Evolutionary conservation across 202 grass and related monocot species (phyloP).

Genomic region (Elaeis oleifera): DNA sequence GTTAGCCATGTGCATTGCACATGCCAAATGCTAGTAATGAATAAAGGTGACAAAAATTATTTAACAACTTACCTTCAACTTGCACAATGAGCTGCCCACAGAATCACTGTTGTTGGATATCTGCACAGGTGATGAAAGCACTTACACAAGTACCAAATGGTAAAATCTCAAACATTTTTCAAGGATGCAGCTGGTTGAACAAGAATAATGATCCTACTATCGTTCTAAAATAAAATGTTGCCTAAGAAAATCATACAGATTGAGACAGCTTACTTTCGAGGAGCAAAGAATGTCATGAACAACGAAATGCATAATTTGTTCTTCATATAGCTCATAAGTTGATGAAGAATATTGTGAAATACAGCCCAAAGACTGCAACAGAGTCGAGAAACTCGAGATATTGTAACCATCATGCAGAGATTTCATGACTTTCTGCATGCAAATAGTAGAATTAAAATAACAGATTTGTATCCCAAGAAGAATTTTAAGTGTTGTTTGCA

Average conservation of each 20-base stretch:
- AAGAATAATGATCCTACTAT: background rate
- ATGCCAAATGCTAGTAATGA: background rate
- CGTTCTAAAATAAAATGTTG: slow-evolving; percentile 12
- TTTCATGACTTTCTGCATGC: slow-evolving; percentile 62
- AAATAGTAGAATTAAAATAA: slow-evolving; percentile 25
- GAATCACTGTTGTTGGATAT: slow-evolving; percentile 31
- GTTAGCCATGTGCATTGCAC: too few species aligned
- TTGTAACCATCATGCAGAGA: slow-evolving; percentile 41
- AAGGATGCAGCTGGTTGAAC: background rate
- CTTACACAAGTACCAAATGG: slow-evolving; percentile 33
- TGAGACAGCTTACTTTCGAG: slow-evolving; percentile 35
- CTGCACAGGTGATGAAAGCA: slow-evolving; percentile 36
- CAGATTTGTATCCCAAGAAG: background rate
- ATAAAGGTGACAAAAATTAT: background rate
- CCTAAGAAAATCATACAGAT: slow-evolving; percentile 15
- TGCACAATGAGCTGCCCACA: slow-evolving; percentile 69
- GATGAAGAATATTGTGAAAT: slow-evolving; percentile 71
- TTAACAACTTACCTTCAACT: slow-evolving; percentile 56
- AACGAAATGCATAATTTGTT: slow-evolving; percentile 43
- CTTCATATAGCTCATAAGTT: slow-evolving; percentile 42
- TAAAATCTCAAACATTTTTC: background rate
- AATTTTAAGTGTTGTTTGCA: too few species aligned
- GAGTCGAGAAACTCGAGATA: slow-evolving; percentile 62
- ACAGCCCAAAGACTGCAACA: slow-evolving; percentile 66
- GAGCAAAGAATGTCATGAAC: slow-evolving; percentile 55